These are phyloP conservation scores for Botrytis cinerea DNA, from an alignment of 2,329 filamentous ascomycete genomes.

Conservation along the genomic window DNA sequence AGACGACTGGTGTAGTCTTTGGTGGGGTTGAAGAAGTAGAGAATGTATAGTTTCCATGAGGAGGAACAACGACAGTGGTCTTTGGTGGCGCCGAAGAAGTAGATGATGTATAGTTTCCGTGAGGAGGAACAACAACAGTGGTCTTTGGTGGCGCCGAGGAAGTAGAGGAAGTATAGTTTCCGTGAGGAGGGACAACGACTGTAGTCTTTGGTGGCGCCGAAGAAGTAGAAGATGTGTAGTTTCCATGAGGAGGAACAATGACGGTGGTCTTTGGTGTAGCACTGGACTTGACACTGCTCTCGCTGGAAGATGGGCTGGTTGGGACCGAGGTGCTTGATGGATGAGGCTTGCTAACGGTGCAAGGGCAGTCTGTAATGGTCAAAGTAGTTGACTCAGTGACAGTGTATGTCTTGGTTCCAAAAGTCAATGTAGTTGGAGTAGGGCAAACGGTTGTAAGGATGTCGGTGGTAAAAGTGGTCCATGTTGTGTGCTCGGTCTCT, in stretches of 20 bases:
- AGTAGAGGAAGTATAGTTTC: constrained; percentile 13
- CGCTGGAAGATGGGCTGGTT: neutral
- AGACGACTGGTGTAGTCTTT: constrained; percentile 16
- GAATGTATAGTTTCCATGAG: constrained; percentile 14
- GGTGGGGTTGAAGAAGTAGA: constrained; percentile 17
- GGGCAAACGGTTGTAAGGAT: constrained; percentile 24
- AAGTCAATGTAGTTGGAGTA: constrained; percentile 45
- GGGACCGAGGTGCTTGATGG: constrained; percentile 13
- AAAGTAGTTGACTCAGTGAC: constrained; percentile 59
- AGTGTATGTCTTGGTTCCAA: constrained; percentile 52
- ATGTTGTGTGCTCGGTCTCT: constrained; percentile 21
- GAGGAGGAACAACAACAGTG: constrained; percentile 7
- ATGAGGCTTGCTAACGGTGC: constrained; percentile 39
- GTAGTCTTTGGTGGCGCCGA: constrained; percentile 19
- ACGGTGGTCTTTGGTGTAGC: constrained; percentile 24
- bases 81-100: constrained; percentile 16
- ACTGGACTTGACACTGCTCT: constrained; percentile 13
- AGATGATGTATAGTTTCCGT: constrained; percentile 8
- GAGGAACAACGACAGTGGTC: constrained; percentile 14
- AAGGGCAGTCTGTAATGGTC: constrained; percentile 51
- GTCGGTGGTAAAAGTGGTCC: constrained; percentile 23
- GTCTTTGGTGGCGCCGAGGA: constrained; percentile 14
- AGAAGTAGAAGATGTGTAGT: constrained; percentile 14
- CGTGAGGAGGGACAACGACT: neutral
- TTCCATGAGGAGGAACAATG: constrained; percentile 18